Conservation (phyloP, 306 rosid species). For the Casuarina glauca region DNA sequence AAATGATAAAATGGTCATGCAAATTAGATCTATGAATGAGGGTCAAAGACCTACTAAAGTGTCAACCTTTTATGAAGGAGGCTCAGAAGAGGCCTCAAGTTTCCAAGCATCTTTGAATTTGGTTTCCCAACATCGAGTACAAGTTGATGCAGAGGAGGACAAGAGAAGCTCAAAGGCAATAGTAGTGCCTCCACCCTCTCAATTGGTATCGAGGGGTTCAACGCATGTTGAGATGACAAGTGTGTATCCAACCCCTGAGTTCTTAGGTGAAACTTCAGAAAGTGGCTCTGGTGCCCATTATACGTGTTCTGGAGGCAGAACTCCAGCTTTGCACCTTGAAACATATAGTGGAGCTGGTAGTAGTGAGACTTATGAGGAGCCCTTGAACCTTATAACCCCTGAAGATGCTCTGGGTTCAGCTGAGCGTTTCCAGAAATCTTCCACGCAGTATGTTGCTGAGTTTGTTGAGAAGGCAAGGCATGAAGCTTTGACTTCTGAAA, state of each 20-base stretch:
- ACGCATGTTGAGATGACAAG: slow-evolving; percentile 29
- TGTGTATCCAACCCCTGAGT: slow-evolving; percentile 33
- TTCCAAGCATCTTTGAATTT: slow-evolving; percentile 38
- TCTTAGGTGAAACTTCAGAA: slow-evolving; percentile 49
- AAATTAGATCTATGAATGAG: slow-evolving; percentile 35
- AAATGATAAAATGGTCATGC: slow-evolving; percentile 46
- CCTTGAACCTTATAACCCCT: slow-evolving; percentile 33
- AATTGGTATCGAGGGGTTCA: slow-evolving; percentile 45
- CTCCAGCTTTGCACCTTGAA: slow-evolving; percentile 39
- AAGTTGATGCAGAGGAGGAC: slow-evolving; percentile 34
- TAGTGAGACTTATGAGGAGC: slow-evolving; percentile 37
- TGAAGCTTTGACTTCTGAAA: slow-evolving; percentile 55
- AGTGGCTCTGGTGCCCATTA: slow-evolving; percentile 47
- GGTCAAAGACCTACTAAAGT: slow-evolving; percentile 25
- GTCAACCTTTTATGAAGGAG: slow-evolving; percentile 28
- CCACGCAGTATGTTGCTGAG: slow-evolving; percentile 63
- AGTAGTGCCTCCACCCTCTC: slow-evolving; percentile 58
- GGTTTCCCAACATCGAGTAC: slow-evolving; percentile 40
- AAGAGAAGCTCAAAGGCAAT: slow-evolving; percentile 42
- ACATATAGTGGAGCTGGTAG: slow-evolving; percentile 35
- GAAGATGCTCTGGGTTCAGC: slow-evolving; percentile 79
- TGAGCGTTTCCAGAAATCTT: slow-evolving; percentile 56
- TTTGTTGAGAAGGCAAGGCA: slow-evolving; percentile 53
- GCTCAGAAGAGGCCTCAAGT: slow-evolving; percentile 38
- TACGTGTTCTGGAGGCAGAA: slow-evolving; percentile 34